These are phyloP conservation scores for Geoglossum cookeanum DNA, from an alignment of 2,329 filamentous ascomycete species.

Conservation along the genomic window DNA sequence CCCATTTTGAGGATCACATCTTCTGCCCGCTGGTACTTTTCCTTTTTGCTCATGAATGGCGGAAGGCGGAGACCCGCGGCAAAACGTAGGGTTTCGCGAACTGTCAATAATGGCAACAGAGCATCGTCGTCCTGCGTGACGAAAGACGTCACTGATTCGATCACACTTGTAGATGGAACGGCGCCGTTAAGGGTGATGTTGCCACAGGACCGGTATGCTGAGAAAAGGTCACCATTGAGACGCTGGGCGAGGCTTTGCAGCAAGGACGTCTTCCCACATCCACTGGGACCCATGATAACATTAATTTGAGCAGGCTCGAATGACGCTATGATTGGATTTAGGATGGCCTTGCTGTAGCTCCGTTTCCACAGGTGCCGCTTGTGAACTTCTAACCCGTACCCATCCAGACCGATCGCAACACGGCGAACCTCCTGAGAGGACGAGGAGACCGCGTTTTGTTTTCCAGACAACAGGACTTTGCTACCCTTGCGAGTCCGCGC, in stretches of 20 bases:
- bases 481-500: conserved; percentile 35
- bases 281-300: conserved; percentile 64
- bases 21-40: conserved; percentile 50
- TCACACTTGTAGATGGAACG: conserved; percentile 45
- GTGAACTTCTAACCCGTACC: conserved; percentile 44
- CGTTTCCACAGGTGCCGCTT: conserved; percentile 31
- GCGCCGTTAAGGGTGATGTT: conserved; percentile 52
- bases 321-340: conserved; percentile 45
- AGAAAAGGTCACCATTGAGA: conserved; percentile 40
- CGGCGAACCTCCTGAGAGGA: conserved; percentile 35
- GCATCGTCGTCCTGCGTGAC: conserved; percentile 66
- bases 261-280: conserved; percentile 57
- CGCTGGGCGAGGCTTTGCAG: conserved; percentile 54
- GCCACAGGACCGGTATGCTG: conserved; percentile 41
- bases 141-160: conserved; percentile 55
- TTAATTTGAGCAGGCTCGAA: conserved; percentile 53
- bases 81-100: conserved; percentile 53
- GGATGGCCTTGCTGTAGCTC: conserved; percentile 27
- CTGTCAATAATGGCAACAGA: conserved; percentile 52
- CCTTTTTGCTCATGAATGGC: conserved; percentile 45
- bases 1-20: conserved; percentile 57
- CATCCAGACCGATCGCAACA: conserved; percentile 44
- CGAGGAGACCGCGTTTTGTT: conserved; percentile 44
- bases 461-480: conserved; percentile 46
- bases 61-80: conserved; percentile 53